Evolutionary conservation across 805 yeast genomes (phyloP), one percentile per base, ranked within the genome.

Genomic region (Pichia cabralensis): DNA sequence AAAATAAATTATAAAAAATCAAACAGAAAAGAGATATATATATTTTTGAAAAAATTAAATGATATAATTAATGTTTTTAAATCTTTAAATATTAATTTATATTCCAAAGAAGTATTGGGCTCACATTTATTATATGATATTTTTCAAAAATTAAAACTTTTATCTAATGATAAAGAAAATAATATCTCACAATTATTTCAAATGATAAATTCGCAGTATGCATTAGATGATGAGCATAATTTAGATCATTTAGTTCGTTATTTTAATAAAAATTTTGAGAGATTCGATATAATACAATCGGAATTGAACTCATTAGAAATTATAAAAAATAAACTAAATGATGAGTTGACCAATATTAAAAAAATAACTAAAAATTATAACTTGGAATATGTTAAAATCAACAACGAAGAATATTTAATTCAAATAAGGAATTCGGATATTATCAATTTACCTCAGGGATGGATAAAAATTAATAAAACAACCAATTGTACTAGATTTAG

Each of bases 381-480:
- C 19, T 25, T 42, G 15, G 32, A 42, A 28, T 42, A 30, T 36
- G 14, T 30, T 3, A 33, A 39, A 24, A 24, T 34, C 2, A 31
- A 18, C 33, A 77, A 74, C 34, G 81, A 79, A 15, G 79, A 84
- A 3, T 81, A 78, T 48, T 59, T 88, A 31, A 67, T 92, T 16
- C 96, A 88, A 47, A 76, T 89, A 0, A 61, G 84, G 28, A 76
- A 76, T 41, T 56, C 69, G 10, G 71, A 71, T 28, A 62, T 69
- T 2, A 71, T 69, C 28, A 55, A 59, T 1, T 55, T 88, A 2
- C 97, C 97, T 0, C 46, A 60, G 3, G 74, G 72, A 33, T 89
- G 96, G 95, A 58, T 79, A 10, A 80, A 83, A 45, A 70, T 82
- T 19, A 80, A 72, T 46, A 80, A 80, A 8, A 70, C 94, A 30